These are phyloP conservation scores for Penicillium simplicissimum DNA, from an alignment of 495 filamentous ascomycete genomes.

Conservation along the genomic window DNA sequence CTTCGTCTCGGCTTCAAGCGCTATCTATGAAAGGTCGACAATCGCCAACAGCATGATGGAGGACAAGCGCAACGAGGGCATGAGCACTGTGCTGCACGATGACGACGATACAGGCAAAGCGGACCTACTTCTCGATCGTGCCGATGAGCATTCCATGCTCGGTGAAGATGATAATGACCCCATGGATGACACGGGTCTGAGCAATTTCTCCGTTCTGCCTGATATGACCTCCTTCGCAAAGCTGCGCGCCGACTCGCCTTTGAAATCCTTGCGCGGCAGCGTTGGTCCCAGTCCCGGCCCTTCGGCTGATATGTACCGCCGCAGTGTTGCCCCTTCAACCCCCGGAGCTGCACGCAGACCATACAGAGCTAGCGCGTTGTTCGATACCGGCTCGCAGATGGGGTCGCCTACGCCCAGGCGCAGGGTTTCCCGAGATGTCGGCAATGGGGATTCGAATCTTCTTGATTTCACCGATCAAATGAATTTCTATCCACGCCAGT, in stretches of 20 bases:
- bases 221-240: slow-evolving; percentile 85
- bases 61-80: slow-evolving; percentile 44
- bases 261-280: slow-evolving; percentile 42
- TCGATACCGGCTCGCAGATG: slow-evolving; percentile 42
- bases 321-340: slow-evolving; percentile 32
- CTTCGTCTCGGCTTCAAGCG: slow-evolving; percentile 18
- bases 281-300: slow-evolving; percentile 33
- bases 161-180: slow-evolving; percentile 37
- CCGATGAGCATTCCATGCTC: slow-evolving; percentile 25
- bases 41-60: slow-evolving; percentile 42
- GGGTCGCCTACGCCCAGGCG: slow-evolving; percentile 62
- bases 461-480: slow-evolving; percentile 88
- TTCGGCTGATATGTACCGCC: slow-evolving; percentile 18
- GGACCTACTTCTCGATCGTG: slow-evolving; percentile 23
- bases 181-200: slow-evolving; percentile 81
- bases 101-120: slow-evolving; percentile 27
- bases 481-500: slow-evolving; percentile 49
- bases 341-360: slow-evolving; percentile 37
- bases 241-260: slow-evolving; percentile 58
- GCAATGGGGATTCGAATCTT: slow-evolving; percentile 51
- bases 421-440: slow-evolving; percentile 59
- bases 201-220: slow-evolving; percentile 81
- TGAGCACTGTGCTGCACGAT: slow-evolving; percentile 45
- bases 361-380: slow-evolving; percentile 32
- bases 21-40: slow-evolving; percentile 22